Percentiles rank a stretch among this genome's conserved stretches.
phyloP scores from a whole-genome alignment of 2,329 filamentous ascomycete genomes.

The Colletotrichum sp. region DNA sequence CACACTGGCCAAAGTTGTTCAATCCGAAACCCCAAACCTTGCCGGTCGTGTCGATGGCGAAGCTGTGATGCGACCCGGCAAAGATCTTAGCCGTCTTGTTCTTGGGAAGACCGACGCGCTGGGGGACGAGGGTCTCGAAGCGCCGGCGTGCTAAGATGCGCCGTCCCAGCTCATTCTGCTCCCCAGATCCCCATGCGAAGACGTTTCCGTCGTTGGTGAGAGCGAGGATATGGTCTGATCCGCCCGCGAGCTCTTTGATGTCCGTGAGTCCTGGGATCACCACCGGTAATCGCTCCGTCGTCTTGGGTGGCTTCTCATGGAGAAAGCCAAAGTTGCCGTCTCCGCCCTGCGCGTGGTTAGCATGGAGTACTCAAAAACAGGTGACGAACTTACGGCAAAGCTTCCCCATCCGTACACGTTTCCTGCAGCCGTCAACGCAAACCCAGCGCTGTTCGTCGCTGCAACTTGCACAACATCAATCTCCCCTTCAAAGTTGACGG shows the following conservation, averaged over 20 bases:
- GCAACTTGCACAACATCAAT: conserved; percentile 62
- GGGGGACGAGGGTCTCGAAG: conserved; percentile 52
- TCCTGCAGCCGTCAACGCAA: conserved; percentile 66
- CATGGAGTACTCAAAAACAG: neutral
- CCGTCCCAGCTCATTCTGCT: conserved; percentile 50
- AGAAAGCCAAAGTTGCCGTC: conserved; percentile 58
- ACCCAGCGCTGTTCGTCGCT: conserved; percentile 67
- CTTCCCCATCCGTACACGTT: conserved; percentile 72
- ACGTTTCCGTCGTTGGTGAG: conserved; percentile 55
- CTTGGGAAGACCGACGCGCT: conserved; percentile 25
- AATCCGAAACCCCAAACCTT: conserved; percentile 73
- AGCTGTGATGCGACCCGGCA: conserved; percentile 71
- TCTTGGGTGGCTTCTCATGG: conserved; percentile 36
- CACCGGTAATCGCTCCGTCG: conserved; percentile 42
- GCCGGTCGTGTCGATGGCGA: conserved; percentile 69
- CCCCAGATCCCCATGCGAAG: conserved; percentile 62
- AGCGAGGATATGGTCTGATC: conserved; percentile 62
- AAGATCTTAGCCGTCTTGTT: conserved; percentile 42
- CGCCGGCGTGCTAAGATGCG: conserved; percentile 54
- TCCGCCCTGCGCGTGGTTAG: conserved; percentile 27
- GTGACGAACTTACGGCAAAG: conserved; percentile 50
- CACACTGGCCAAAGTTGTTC: conserved; percentile 75
- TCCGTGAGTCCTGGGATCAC: conserved; percentile 57
- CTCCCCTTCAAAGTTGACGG: conserved; percentile 53
- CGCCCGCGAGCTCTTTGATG: conserved; percentile 56